phyloP scores from a whole-genome alignment of 169 alveolate species.

The Sarcocystis neurona region DNA sequence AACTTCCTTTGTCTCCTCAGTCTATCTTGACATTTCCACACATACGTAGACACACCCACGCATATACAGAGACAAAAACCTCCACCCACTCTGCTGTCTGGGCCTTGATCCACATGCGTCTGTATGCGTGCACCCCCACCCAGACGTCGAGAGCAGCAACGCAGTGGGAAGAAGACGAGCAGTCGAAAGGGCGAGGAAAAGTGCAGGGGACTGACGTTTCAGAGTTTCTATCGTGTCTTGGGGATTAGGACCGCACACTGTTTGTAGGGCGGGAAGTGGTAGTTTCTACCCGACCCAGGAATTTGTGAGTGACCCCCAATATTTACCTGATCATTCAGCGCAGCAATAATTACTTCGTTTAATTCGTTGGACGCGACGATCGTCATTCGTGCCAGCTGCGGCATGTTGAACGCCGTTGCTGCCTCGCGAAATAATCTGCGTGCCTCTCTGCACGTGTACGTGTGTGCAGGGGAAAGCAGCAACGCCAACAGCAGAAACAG shows the following conservation, averaged over 20 bases:
- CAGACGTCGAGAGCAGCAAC: not conserved
- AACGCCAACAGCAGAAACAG: no score
- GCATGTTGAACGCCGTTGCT: slow-evolving; percentile 8
- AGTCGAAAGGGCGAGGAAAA: not conserved
- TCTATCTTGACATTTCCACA: no score
- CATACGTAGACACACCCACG: not conserved
- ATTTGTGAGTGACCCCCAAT: no score
- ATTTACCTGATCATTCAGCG: slow-evolving; percentile 4
- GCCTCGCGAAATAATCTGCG: slow-evolving; percentile 15
- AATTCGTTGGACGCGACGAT: slow-evolving; percentile 25
- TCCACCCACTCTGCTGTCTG: not conserved
- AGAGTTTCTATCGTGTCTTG: not conserved
- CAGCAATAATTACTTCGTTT: slow-evolving; percentile 4
- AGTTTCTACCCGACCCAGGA: no score
- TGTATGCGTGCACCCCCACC: no score
- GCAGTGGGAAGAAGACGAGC: not conserved
- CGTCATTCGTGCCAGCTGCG: not conserved
- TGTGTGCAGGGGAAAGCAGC: no score
- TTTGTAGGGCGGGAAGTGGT: not conserved
- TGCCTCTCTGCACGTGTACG: slow-evolving; percentile 17
- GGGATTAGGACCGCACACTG: not conserved
- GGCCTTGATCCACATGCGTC: not conserved
- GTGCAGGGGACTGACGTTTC: not conserved
- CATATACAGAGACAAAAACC: not conserved
- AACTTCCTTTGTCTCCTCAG: no score